Percentiles rank a stretch among this genome's conserved stretches.
phyloP scores from a whole-genome alignment of 2,329 filamentous ascomycete species.

The Colletotrichum sublineola region DNA sequence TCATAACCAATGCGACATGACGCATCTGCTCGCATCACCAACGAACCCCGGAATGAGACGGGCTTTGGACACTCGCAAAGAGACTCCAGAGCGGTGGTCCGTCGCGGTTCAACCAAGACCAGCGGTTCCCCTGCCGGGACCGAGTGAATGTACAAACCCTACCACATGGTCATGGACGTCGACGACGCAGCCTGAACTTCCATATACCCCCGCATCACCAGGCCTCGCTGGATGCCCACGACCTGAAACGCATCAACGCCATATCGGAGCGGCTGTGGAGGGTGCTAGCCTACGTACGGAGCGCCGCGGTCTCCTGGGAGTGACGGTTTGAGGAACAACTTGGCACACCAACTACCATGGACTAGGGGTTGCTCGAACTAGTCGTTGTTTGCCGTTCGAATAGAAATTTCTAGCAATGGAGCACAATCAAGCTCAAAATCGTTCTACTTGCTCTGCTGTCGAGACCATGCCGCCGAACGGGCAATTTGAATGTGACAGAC shows the following conservation, averaged over 20 bases:
- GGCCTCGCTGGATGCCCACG: background rate
- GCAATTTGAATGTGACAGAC: background rate
- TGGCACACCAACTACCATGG: background rate
- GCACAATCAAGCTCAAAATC: background rate
- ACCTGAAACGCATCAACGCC: background rate
- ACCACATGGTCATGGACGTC: background rate
- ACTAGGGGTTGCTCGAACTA: background rate
- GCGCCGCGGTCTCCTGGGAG: background rate
- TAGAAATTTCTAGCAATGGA: constrained; percentile 23
- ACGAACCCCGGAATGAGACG: background rate
- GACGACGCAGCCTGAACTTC: background rate
- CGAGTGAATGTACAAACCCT: background rate
- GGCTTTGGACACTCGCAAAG: background rate
- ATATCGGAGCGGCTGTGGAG: background rate
- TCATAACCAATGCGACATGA: constrained; percentile 47
- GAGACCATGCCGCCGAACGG: background rate
- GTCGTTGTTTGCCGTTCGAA: constrained; percentile 15
- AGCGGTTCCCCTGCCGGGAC: background rate
- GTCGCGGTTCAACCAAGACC: background rate
- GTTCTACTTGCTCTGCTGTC: too few relatives aligned
- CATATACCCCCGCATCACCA: constrained; percentile 16
- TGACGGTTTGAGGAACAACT: background rate
- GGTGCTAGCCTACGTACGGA: background rate
- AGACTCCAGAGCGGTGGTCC: background rate
- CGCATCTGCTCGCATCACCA: background rate